Base-by-base conservation (phyloP, 768 basidiomycete genomes). In the Psilocybe cubensis region DNA sequence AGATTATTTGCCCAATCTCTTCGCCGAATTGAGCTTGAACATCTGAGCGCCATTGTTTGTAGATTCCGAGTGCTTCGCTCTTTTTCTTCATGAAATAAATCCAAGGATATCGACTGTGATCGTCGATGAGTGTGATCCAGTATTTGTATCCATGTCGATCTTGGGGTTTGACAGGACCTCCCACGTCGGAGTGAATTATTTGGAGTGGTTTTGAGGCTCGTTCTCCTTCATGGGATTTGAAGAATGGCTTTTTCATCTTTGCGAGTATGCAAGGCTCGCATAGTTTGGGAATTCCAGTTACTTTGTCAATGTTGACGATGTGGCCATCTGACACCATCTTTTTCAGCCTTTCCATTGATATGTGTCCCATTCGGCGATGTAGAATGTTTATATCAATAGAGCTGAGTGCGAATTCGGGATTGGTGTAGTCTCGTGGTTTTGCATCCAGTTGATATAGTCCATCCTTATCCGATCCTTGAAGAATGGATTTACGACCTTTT, bases 81-180 rank as follows among this genome's bases (percentile, higher is more conserved):
- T 63, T 63, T 33, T 50, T 11, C 46, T 29, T 43, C 55, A 63
- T 51, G 43, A 63, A 60, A 35, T 52, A 60, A 1, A 67, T 28
- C 54, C 58, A 58, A n/a, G 42, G 51, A 45, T 52, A 63, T 8
- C 53, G 51, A 9, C 50, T 51, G 20, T 43, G 27, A 21, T 63
- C 59, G 57, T 61, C 59, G 18, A 61, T 46, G 44, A 66, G 63
- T 7, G 60, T 41, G 20, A 60, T 57, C 56, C 58, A 66, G 31
- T 64, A 64, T 20, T 56, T 47, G 27, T 59, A 57, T 1, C 59
- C 57, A 29, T 52, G 56, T 21, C 44, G 23, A 20, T 59, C 45
- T 1, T 7, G 11, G 14, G 64, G 57, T 18, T 46, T 62, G 20
- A 62, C 48, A 11, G 62, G 62, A 6, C 57, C 54, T 3, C 54